Evolutionary conservation across 1,139 yeast genomes (phyloP), one percentile per base, ranked within the genome.

Genomic region (Taphrina pruni): DNA sequence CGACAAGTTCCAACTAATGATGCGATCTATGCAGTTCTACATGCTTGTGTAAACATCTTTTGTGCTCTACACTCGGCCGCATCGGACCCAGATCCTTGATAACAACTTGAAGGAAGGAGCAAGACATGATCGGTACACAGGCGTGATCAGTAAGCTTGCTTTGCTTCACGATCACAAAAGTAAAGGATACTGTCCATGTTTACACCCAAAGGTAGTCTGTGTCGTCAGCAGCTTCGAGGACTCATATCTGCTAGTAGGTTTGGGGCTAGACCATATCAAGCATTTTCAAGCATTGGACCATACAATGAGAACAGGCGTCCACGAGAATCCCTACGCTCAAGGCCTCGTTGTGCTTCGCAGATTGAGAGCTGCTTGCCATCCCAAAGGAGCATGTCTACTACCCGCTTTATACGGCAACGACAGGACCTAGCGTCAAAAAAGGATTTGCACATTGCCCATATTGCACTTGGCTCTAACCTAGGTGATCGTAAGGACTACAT

Each of bases 391-490:
- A 45, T 45, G 20, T 45, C 48, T 12, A 45, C 48, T 6, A 45
- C 48, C n/a, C 20, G 48, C 20, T 17, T 45, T 4, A 17, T 45
- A 12, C n/a, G 20, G 20, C n/a, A 45, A 11, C 12, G 6, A 12
- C 48, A 45, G 48, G 8, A n/a, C n/a, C 48, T 8, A 12, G 48
- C 8, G 8, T 39, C 43, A 39, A 17, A 14, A n/a, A 45, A 50
- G 51, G 36, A 50, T 21, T n/a, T 64, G 21, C 68, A 64, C 21
- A 65, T 56, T 0, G 96, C 86, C 0, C 92, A 81, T 76, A 78
- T 94, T 69, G 97, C 97, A 0, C 89, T 94, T 80, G 99, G 99
- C 0, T 87, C 97, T 21, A 94, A 94, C 75, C 80, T 85, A 64
- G 98, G 98, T 0, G 82, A 89, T 73, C 88, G 88, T 62, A 77